These are phyloP conservation scores for Luzula sylvatica DNA, from an alignment of 176 grass and related monocot genomes.

Conservation along the genomic window DNA sequence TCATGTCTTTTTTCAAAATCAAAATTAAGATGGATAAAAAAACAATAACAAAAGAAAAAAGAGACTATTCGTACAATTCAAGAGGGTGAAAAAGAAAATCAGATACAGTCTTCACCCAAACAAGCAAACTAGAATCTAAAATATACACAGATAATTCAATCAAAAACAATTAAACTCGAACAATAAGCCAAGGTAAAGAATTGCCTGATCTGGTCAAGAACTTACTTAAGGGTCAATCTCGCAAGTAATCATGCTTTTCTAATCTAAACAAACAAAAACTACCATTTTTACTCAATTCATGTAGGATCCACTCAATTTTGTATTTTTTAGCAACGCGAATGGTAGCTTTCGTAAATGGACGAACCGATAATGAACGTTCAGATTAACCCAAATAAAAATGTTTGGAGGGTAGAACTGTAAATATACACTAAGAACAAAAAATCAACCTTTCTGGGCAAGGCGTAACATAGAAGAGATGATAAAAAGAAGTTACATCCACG, in stretches of 20 bases:
- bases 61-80: constrained; percentile 13
- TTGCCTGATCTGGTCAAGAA: constrained; percentile 19
- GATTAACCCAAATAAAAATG: background rate
- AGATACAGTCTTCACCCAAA: constrained; percentile 11
- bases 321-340: too few relatives aligned
- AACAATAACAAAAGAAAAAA: background rate
- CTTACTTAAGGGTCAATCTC: too few relatives aligned
- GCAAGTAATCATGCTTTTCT: too few relatives aligned
- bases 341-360: too few relatives aligned
- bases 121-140: constrained; percentile 18
- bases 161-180: background rate
- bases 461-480: too few relatives aligned
- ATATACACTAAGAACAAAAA: too few relatives aligned
- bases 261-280: too few relatives aligned
- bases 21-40: background rate
- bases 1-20: background rate
- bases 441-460: too few relatives aligned
- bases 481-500: constrained; percentile 37
- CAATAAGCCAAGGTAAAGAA: constrained; percentile 21
- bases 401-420: background rate
- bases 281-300: too few relatives aligned
- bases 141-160: constrained; percentile 20
- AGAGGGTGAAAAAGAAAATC: constrained; percentile 9
- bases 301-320: too few relatives aligned
- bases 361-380: background rate